phyloP scores from a whole-genome alignment of 2,329 filamentous ascomycete species.

The Lasiodiplodia gonubiensis region DNA sequence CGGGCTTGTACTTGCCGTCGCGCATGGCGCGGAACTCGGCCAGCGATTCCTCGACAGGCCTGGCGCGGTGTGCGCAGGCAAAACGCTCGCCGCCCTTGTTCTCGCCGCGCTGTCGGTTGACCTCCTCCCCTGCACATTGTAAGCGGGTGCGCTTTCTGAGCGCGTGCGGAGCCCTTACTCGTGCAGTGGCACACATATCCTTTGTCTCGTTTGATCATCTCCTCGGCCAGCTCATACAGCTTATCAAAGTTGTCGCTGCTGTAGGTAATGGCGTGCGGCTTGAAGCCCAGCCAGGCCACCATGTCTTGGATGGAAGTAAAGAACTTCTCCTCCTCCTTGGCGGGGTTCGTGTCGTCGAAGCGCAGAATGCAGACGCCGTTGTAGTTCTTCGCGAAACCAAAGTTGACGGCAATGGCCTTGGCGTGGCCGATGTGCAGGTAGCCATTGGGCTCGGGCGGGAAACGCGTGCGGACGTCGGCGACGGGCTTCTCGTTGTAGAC shows the following conservation, averaged over 20 bases:
- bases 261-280: constrained; percentile 79
- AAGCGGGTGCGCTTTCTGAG: constrained; percentile 31
- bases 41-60: constrained; percentile 76
- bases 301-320: constrained; percentile 90
- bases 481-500: constrained; percentile 58
- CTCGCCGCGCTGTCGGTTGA: constrained; percentile 84
- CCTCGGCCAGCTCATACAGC: constrained; percentile 87
- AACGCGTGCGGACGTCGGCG: constrained; percentile 54
- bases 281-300: constrained; percentile 84
- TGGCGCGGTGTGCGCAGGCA: constrained; percentile 79
- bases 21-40: constrained; percentile 87
- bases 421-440: constrained; percentile 92
- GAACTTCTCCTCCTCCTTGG: constrained; percentile 88
- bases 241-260: constrained; percentile 89
- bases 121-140: constrained; percentile 66
- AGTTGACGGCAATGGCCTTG: constrained; percentile 96
- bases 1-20: constrained; percentile 86
- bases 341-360: constrained; percentile 95
- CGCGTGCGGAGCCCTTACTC: constrained; percentile 45
- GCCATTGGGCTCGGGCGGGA: constrained; percentile 76
- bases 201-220: constrained; percentile 73
- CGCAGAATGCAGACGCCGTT: constrained; percentile 78
- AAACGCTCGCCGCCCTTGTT: constrained; percentile 70
- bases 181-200: constrained; percentile 88
- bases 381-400: constrained; percentile 87